Conservation (phyloP, 139 green algal species). For the Picochlorum sp. region DNA sequence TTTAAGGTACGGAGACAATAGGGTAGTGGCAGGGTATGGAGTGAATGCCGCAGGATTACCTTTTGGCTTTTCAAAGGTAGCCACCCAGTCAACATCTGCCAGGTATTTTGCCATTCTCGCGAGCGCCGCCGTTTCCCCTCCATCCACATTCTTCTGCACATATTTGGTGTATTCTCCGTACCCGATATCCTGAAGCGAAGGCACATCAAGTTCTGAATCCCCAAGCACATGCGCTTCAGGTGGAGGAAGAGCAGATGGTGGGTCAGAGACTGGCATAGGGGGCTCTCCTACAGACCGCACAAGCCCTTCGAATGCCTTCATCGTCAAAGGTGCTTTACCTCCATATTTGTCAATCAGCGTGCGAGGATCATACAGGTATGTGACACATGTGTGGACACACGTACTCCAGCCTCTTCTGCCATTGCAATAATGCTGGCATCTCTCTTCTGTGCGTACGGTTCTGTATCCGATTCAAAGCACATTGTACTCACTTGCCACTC, state of each 20-base stretch:
- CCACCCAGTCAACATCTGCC: slow-evolving; percentile 54
- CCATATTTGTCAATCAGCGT: slow-evolving; percentile 41
- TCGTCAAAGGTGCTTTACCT: slow-evolving; percentile 51
- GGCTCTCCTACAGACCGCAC: slow-evolving; percentile 45
- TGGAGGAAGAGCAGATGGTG: slow-evolving; percentile 36
- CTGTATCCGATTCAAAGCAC: slow-evolving; percentile 81
- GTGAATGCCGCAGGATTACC: slow-evolving; percentile 71
- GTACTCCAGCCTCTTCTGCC: slow-evolving; percentile 40
- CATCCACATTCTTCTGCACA: slow-evolving; percentile 24
- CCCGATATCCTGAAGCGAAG: slow-evolving; percentile 49
- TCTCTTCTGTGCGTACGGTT: slow-evolving; percentile 64
- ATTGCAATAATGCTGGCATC: slow-evolving; percentile 41
- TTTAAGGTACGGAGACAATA: slow-evolving; percentile 85
- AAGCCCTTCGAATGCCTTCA: slow-evolving; percentile 63
- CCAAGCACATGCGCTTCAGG: slow-evolving; percentile 4
- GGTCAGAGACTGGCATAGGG: slow-evolving; percentile 28
- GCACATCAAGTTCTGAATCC: slow-evolving; percentile 28
- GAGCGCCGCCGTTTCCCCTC: slow-evolving; percentile 63
- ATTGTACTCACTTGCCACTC: slow-evolving; percentile 55
- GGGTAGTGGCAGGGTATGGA: slow-evolving; percentile 62
- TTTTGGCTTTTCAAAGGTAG: slow-evolving; percentile 80
- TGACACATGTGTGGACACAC: slow-evolving; percentile 43
- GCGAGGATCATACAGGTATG: slow-evolving; percentile 80
- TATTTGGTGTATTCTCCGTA: slow-evolving; percentile 24
- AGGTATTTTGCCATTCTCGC: slow-evolving; percentile 47